Base-by-base conservation (phyloP, 2,329 filamentous ascomycete species). In the Intubia oerlemansii region DNA sequence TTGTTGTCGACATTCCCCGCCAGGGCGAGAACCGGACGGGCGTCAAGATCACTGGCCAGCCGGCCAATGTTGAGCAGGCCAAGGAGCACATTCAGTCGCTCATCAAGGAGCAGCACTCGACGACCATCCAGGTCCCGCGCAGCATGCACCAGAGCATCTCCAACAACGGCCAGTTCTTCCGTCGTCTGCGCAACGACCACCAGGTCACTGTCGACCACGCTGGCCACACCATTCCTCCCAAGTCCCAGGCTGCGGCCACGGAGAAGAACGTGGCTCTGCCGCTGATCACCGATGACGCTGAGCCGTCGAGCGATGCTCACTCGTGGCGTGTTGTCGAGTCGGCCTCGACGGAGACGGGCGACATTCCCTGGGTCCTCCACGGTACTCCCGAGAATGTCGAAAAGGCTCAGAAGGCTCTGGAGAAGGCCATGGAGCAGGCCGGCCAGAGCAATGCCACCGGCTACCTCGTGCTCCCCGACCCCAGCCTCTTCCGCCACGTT, bases 121-220 rank as follows among this genome's bases (percentile, higher is more conserved):
- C 88, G 59, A 88, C 77, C 0, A 52, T 95, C n/a, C 63, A 76
- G 41, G 66, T 98, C 7, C 85, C 88, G 9, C 67, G 72, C 34
- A 68, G 72, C 41, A 58, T 88, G 34, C 88, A 98, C 56, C 80
- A 95, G 47, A 54, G 62, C 34, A 64, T 98, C 39, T 67, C 79
- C 29, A 85, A 92, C 47, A 84, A 85, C 38, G 88, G 85, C 2
- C 74, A 82, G 41, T 78, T 95, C 56, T 93, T 95, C 76, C 79
- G 85, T 39, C 76, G 71, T 42, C 69, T 98, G 24, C 72, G 77
- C 38, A 84, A 71, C 49, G 78, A 93, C 44, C 65, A 79, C 51
- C 74, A 79, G 40, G 81, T 98, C 39, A 88, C 76, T 1, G 77
- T 98, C 30, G 84, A 95, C 49, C 88, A 95, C 46, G 78, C 70